Evolutionary conservation across 1,139 yeast genomes (phyloP), one percentile per base, ranked within the genome.

Genomic region (Pichia sp.): DNA sequence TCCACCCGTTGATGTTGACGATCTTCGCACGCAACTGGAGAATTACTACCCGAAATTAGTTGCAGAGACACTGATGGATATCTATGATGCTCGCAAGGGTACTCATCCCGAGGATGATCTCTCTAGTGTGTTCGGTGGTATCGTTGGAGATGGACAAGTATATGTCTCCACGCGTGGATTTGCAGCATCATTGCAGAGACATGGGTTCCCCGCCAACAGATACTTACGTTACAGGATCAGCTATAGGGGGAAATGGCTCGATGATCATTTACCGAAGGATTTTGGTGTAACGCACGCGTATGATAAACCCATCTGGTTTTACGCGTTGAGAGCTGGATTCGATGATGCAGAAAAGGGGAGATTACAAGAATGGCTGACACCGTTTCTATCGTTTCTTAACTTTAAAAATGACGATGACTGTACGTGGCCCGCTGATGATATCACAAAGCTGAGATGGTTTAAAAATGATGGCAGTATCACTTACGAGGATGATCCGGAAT

Each of bases 141-240:
- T 64, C 14, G 56, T 62, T 33, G 55, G 61, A 22, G 69, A 64
- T 42, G 55, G 62, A 18, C 69, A 65, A 41, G 66, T 64, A 6
- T 60, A 63, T 37, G 58, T 60, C 4, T 58, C 67, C 1, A 42
- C 54, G 5, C 49, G 69, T 37, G 60, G 64, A 1, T 54, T 60
- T 30, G 40, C 64, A 10, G 47, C 55, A 21, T 48, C 50, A 12
- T 40, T 58, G 24, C 33, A 44, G 19, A 42, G 46, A 16, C 47
- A 48, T 24, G 62, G 57, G n/a, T 49, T 54, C n/a, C 61, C 64
- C 4, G 35, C 39, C 22, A 44, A 49, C 5, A 40, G 51, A 13
- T 48, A 62, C 14, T 51, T 40, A 41, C 51, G 68, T 12, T 63
- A 63, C 35, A 48, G 58, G 30, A 42, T 63, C 14, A 50, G 53